phyloP scores from a whole-genome alignment of 163 green algal species.

The Volvox carteri region DNA sequence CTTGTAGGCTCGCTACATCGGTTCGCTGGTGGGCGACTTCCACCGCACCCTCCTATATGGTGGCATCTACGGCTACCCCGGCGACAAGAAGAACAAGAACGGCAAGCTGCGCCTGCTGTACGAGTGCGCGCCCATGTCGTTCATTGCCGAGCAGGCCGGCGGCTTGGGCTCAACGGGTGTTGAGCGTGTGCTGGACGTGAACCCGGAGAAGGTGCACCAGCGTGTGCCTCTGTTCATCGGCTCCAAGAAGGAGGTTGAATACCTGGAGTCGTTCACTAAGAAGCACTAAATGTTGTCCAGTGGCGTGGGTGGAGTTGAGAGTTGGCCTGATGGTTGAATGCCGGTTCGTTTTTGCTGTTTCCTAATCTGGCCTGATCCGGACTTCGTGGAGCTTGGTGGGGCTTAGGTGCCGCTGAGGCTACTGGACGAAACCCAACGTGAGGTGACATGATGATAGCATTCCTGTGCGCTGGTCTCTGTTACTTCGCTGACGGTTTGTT shows the following conservation, averaged over 20 bases:
- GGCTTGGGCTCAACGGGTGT: constrained; percentile 90
- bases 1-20: constrained; percentile 93
- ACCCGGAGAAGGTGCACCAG: constrained; percentile 91
- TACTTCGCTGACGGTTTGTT: too few species aligned
- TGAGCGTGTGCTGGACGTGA: constrained; percentile 90
- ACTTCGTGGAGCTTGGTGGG: too few species aligned
- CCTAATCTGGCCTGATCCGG: too few species aligned
- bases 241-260: constrained; percentile 92
- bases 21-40: constrained; percentile 98
- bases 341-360: too few species aligned
- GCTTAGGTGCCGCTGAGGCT: too few species aligned
- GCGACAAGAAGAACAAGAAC: constrained; percentile 93
- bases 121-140: constrained; percentile 97
- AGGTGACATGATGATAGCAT: too few species aligned
- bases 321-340: too few species aligned
- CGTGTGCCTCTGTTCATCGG: constrained; percentile 95
- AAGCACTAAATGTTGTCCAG: constrained; percentile 17
- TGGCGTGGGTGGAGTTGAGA: too few species aligned
- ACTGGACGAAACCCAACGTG: too few species aligned
- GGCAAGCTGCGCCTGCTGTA: constrained; percentile 99
- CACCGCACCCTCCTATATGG: constrained; percentile 98
- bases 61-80: constrained; percentile 98
- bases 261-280: constrained; percentile 91
- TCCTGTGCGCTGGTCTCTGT: too few species aligned
- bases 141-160: constrained; percentile 96